A percentile compares a stretch with the other conserved stretches of the same genome.
Conservation (phyloP, 1,139 yeast species). For the Hanseniaspora sp. region DNA sequence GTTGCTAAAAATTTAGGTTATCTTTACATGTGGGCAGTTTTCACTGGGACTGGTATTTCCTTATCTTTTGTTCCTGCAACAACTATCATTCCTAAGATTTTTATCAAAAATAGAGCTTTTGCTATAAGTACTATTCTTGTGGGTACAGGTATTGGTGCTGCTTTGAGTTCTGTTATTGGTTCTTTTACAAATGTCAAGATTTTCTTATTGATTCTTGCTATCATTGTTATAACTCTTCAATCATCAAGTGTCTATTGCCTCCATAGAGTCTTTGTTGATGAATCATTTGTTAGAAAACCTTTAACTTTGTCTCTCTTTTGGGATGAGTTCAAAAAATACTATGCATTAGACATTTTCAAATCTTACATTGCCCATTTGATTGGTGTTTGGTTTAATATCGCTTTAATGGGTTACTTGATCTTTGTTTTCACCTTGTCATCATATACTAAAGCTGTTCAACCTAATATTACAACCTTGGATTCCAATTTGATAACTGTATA, state of each 20-base stretch:
- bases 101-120: constrained; percentile 43
- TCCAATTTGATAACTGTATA: constrained; percentile 53
- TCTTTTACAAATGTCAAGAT: constrained; percentile 18
- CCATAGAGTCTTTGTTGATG: not conserved
- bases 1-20: constrained; percentile 35
- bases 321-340: constrained; percentile 19
- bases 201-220: constrained; percentile 4
- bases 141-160: constrained; percentile 55
- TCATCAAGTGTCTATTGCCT: not conserved
- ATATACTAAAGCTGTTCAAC: constrained; percentile 42
- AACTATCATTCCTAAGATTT: constrained; percentile 52
- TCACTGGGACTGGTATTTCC: constrained; percentile 49
- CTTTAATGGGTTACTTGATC: constrained; percentile 48
- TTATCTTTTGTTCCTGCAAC: constrained; percentile 51
- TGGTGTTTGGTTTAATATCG: constrained; percentile 46
- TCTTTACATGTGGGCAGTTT: constrained; percentile 56
- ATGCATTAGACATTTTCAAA: constrained; percentile 18
- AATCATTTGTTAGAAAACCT: constrained; percentile 17
- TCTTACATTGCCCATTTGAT: constrained; percentile 27
- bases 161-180: constrained; percentile 21
- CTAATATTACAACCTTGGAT: constrained; percentile 43
- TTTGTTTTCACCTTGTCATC: constrained; percentile 52
- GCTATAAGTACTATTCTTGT: constrained; percentile 46
- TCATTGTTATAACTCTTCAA: not conserved
- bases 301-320: constrained; percentile 23